A percentile compares a stretch with the other conserved stretches of the same genome.
These are phyloP conservation scores for Teratosphaeria pseudoeucalypti DNA, from an alignment of 2,329 filamentous ascomycete species.

Conservation along the genomic window DNA sequence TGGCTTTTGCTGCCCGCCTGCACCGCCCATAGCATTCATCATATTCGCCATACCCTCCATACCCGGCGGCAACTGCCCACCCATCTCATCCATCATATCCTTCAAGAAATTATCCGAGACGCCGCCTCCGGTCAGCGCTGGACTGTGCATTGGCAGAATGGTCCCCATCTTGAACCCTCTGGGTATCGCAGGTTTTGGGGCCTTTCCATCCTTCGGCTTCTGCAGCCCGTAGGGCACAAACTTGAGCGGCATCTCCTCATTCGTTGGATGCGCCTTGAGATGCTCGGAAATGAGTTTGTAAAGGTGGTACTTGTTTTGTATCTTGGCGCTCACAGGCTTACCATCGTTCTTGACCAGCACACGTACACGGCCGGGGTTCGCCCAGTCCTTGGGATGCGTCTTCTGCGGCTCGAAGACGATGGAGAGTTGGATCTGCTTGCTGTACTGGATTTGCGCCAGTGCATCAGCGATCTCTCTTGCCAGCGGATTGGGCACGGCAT, in stretches of 20 bases:
- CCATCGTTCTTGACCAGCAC: conserved; percentile 57
- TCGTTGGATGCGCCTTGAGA: conserved; percentile 68
- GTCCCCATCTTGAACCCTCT: conserved; percentile 83
- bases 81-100: conserved; percentile 95
- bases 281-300: conserved; percentile 71
- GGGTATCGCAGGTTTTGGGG: conserved; percentile 50
- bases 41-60: conserved; percentile 23
- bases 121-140: conserved; percentile 83
- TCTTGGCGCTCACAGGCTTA: conserved; percentile 35
- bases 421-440: conserved; percentile 39
- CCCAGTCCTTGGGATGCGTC: conserved; percentile 93
- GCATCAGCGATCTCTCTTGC: conserved; percentile 83
- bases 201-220: conserved; percentile 45
- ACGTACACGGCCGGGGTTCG: conserved; percentile 83
- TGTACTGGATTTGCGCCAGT: conserved; percentile 50
- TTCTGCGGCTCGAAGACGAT: conserved; percentile 85
- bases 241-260: conserved; percentile 57
- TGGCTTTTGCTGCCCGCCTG: neutral
- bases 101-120: conserved; percentile 90
- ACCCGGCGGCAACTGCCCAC: conserved; percentile 22
- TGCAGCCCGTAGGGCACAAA: conserved; percentile 65
- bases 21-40: conserved; percentile 5
- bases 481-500: conserved; percentile 75
- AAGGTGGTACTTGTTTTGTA: conserved; percentile 77
- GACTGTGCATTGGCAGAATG: conserved; percentile 76